Base-by-base conservation (phyloP, 1,284 basidiomycete species). In the Ustilago loliicola region DNA sequence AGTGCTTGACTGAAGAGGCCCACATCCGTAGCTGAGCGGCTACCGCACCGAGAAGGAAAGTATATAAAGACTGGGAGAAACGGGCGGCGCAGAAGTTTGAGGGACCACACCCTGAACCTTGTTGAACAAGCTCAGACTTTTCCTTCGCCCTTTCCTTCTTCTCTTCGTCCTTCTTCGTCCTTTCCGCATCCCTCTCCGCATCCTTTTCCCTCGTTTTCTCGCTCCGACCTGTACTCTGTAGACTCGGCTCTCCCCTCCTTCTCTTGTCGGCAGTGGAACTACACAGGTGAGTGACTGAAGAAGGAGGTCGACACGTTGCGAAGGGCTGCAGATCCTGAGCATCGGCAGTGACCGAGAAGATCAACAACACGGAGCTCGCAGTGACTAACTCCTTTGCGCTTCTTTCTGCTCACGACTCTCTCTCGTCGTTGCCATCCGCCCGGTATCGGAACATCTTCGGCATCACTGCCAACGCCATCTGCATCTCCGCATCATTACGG, bases 81-180 rank as follows among this genome's bases (percentile, higher is more conserved):
- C 2, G n/a, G 29, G 34, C 27, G 19, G 4, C 36, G 27, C 21
- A 51, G 7, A 58, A 13, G 48, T 63, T 70, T 45, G 47, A 56
- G 62, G 68, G 62, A 2, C 27, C 27, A 61, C 30, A 25, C 69
- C 64, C 69, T 66, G 50, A 72, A 72, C 60, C 69, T 72, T 72
- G 36, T 55, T 56, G 54, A 66, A 57, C 56, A 69, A 69, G 56
- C 50, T 69, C 30, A 27, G 19, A 27, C 48, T 53, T 53, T 42
- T 30, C 21, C 30, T 38, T 25, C 23, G 21, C 23, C 59, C 38
- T 13, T 7, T 29, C 29, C 11, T 36, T 23, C n/a, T 30, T n/a
- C 21, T 29, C 21, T 32, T 38, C 34, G 21, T 40, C 13, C 40
- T 8, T 19, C 23, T 38, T 42, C 34, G 27, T 29, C 40, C 53